A percentile compares a stretch with the other conserved stretches of the same genome.
These are phyloP conservation scores for Immersiporthe knoxdaviesiana DNA, from an alignment of 2,329 filamentous ascomycete genomes.

Conservation along the genomic window DNA sequence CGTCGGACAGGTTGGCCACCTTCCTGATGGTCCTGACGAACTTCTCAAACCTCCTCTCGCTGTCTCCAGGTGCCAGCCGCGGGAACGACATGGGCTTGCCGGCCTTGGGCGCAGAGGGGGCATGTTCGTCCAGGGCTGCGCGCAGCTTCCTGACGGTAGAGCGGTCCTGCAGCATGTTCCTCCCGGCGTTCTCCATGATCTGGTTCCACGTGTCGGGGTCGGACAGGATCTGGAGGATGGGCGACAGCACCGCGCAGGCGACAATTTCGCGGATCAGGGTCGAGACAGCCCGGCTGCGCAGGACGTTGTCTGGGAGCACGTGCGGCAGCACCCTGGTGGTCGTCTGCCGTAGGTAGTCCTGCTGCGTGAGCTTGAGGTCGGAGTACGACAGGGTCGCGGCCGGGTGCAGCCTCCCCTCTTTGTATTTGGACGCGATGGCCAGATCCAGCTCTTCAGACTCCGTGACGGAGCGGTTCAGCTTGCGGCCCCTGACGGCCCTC, in stretches of 20 bases:
- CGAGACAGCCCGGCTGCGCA: conserved; percentile 78
- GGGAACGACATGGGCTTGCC: conserved; percentile 73
- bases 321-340: conserved; percentile 72
- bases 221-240: conserved; percentile 76
- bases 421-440: conserved; percentile 93
- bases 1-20: conserved; percentile 89
- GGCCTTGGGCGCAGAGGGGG: conserved; percentile 73
- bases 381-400: conserved; percentile 83
- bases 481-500: conserved; percentile 80
- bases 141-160: conserved; percentile 92
- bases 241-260: conserved; percentile 86
- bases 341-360: conserved; percentile 83
- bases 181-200: conserved; percentile 85
- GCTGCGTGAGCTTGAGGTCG: conserved; percentile 82
- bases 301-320: conserved; percentile 72
- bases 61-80: conserved; percentile 78
- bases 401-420: conserved; percentile 83
- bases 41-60: conserved; percentile 89
- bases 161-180: conserved; percentile 87
- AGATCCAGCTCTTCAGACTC: conserved; percentile 96
- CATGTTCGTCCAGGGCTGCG: conserved; percentile 91
- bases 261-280: conserved; percentile 87
- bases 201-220: conserved; percentile 99
- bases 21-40: conserved; percentile 90
- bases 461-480: conserved; percentile 86